A percentile compares a stretch with the other conserved stretches of the same genome.
Conservation (phyloP, 768 basidiomycete genomes). For the Austroboletus festivus region DNA sequence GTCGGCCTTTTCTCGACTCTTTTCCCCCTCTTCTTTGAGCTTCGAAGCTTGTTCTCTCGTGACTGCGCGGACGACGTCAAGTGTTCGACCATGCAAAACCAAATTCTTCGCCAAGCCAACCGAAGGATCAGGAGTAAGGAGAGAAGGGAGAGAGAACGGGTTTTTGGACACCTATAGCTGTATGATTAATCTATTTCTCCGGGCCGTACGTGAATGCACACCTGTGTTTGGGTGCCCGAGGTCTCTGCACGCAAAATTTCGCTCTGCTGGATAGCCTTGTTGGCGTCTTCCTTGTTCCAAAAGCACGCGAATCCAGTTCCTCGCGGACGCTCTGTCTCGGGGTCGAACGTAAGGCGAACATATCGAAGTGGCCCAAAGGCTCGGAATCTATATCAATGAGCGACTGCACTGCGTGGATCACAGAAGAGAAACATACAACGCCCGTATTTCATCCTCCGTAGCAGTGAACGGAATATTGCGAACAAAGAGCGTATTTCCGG, state of each 20-base stretch:
- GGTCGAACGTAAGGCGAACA: slow-evolving; percentile 86
- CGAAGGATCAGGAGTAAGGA: slow-evolving; percentile 92
- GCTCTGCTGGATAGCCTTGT: slow-evolving; percentile 79
- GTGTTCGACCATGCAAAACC: slow-evolving; percentile 87
- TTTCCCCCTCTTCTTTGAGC: slow-evolving; percentile 86
- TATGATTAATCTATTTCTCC: not conserved
- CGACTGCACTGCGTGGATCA: not conserved
- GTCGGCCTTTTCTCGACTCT: slow-evolving; percentile 82
- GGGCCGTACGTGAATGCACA: slow-evolving; percentile 22
- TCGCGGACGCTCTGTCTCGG: slow-evolving; percentile 76
- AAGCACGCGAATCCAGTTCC: slow-evolving; percentile 98
- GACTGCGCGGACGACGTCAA: slow-evolving; percentile 88
- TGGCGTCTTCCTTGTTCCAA: slow-evolving; percentile 90
- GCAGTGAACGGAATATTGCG: slow-evolving; percentile 91
- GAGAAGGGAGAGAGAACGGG: slow-evolving; percentile 82
- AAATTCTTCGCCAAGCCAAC: slow-evolving; percentile 76
- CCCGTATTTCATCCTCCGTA: slow-evolving; percentile 88
- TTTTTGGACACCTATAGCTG: slow-evolving; percentile 60
- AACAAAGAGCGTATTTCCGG: slow-evolving; percentile 89
- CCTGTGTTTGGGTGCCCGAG: slow-evolving; percentile 39
- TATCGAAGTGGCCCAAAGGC: slow-evolving; percentile 91
- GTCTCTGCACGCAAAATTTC: slow-evolving; percentile 67
- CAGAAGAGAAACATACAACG: slow-evolving; percentile 53
- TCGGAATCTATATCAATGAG: slow-evolving; percentile 56
- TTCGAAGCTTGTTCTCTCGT: slow-evolving; percentile 85